phyloP scores from a whole-genome alignment of 208 protist genomes.

The Lotmaria passim region DNA sequence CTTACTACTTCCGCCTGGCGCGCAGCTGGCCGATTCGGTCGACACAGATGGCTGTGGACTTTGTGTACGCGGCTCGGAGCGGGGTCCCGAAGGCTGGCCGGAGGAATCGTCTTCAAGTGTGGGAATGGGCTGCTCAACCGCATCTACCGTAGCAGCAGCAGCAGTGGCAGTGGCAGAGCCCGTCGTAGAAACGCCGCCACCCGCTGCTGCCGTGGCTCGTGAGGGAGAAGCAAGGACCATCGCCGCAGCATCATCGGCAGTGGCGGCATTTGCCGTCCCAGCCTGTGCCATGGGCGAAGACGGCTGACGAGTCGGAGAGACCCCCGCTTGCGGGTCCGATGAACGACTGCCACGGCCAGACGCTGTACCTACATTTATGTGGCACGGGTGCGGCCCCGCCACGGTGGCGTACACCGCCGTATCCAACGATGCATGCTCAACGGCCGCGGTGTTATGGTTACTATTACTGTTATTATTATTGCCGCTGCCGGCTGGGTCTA shows the following conservation, averaged over 20 bases:
- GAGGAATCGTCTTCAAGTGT: not conserved
- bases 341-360: not conserved
- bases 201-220: not conserved
- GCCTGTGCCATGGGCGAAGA: not conserved
- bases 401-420: constrained; percentile 12
- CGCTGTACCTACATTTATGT: not conserved
- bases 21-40: not conserved
- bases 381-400: not conserved
- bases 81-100: not conserved
- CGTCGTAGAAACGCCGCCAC: too few species aligned
- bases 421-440: not conserved
- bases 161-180: too few species aligned
- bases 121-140: constrained; percentile 9
- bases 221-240: not conserved
- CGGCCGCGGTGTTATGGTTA: not conserved
- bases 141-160: too few species aligned
- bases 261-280: not conserved
- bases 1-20: not conserved
- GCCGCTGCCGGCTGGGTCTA: too few species aligned
- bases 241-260: not conserved
- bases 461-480: too few species aligned
- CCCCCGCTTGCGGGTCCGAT: not conserved
- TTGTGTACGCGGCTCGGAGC: not conserved
- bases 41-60: not conserved
- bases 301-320: not conserved